A percentile compares a stretch with the other conserved stretches of the same genome.
These are phyloP conservation scores for Suillus hirtellus DNA, from an alignment of 768 basidiomycete species.

Conservation along the genomic window DNA sequence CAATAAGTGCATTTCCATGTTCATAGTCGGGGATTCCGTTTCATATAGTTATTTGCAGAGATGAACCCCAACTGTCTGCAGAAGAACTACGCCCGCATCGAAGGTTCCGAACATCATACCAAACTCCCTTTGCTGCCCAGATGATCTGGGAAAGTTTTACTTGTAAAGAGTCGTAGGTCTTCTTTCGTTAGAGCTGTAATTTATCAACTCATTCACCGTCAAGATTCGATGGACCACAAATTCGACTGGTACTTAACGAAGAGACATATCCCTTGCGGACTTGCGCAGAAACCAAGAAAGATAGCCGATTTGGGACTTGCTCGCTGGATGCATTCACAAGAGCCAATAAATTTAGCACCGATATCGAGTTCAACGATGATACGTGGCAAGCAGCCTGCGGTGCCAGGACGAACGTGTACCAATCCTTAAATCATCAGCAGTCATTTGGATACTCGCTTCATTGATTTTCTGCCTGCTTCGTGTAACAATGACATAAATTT, in stretches of 20 bases:
- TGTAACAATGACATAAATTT: neutral
- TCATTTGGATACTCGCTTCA: neutral
- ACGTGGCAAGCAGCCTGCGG: conserved; percentile 37
- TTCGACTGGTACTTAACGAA: conserved; percentile 39
- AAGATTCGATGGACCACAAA: conserved; percentile 28
- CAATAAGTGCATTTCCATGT: conserved; percentile 28
- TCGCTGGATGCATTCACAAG: conserved; percentile 31
- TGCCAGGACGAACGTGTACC: neutral
- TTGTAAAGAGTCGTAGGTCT: conserved; percentile 28
- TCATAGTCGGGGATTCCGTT: neutral
- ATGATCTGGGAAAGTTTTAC: conserved; percentile 39
- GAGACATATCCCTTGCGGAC: conserved; percentile 33
- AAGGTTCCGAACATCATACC: conserved; percentile 33
- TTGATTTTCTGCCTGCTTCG: neutral
- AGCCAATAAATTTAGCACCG: conserved; percentile 21
- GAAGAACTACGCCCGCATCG: conserved; percentile 26
- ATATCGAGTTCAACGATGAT: conserved; percentile 30
- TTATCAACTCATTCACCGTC: neutral
- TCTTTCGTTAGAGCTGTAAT: neutral
- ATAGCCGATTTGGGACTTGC: conserved; percentile 33
- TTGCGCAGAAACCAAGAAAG: conserved; percentile 26
- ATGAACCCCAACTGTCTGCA: conserved; percentile 27
- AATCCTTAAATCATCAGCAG: neutral
- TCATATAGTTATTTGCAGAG: conserved; percentile 18
- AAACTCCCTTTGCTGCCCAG: conserved; percentile 40